These are phyloP conservation scores for Dendrobium officinale DNA, from an alignment of 106 monocot species.

Conservation along the genomic window DNA sequence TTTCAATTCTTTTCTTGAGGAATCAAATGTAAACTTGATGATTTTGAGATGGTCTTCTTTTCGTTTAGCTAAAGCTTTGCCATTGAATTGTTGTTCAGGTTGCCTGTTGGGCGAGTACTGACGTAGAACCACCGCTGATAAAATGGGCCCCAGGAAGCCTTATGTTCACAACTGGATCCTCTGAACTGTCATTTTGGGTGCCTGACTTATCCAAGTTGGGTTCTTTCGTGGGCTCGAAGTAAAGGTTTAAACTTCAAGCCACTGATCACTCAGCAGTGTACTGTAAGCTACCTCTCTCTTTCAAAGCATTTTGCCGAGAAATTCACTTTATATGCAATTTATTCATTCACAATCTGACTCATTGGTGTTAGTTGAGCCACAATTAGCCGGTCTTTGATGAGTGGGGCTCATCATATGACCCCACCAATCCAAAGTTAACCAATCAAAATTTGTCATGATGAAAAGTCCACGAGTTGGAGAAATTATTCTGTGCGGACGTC, in stretches of 20 bases:
- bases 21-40: no score
- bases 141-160: slow-evolving; percentile 84
- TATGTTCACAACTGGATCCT: slow-evolving; percentile 88
- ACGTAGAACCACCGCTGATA: slow-evolving; percentile 80
- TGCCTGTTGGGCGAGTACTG: slow-evolving; percentile 91
- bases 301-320: background rate
- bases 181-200: slow-evolving; percentile 92
- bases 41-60: no score
- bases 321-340: background rate
- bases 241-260: background rate
- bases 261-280: background rate
- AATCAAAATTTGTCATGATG: no score
- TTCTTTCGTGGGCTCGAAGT: slow-evolving; percentile 54
- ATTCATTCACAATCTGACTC: no score
- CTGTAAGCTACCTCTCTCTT: background rate
- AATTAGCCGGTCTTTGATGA: no score
- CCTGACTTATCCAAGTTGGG: slow-evolving; percentile 96
- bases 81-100: slow-evolving; percentile 31
- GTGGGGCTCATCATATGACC: no score
- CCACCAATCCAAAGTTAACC: no score
- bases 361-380: no score
- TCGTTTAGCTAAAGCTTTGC: background rate
- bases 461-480: no score
- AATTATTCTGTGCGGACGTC: no score
- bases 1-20: background rate